Evolutionary conservation across 371 early-diverging fungal genomes (phyloP).

Genomic region (Fennellomyces sp.): DNA sequence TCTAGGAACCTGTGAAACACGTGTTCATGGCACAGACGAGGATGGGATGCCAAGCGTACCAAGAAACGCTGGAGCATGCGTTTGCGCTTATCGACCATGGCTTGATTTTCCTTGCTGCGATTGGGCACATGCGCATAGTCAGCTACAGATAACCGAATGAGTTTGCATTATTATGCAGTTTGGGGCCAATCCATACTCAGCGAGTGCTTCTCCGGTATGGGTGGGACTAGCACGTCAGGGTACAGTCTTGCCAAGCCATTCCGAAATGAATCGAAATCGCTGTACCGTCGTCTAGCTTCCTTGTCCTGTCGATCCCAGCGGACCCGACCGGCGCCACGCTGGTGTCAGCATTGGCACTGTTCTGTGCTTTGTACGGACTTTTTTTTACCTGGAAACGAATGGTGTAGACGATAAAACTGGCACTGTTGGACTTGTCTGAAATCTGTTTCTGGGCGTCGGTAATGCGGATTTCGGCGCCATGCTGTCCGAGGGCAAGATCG

Average conservation of each 20-base stretch:
- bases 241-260: slow-evolving; percentile 72
- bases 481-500: slow-evolving; percentile 4
- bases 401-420: slow-evolving; percentile 22
- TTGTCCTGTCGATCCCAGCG: slow-evolving; percentile 44
- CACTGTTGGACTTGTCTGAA: slow-evolving; percentile 3
- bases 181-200: slow-evolving; percentile 51
- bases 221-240: slow-evolving; percentile 87
- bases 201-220: slow-evolving; percentile 95
- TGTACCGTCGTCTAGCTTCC: slow-evolving; percentile 82
- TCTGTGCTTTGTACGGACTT: not conserved
- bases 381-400: slow-evolving; percentile 20
- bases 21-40: slow-evolving; percentile 82
- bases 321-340: not conserved
- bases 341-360: not conserved
- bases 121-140: slow-evolving; percentile 80
- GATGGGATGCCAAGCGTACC: slow-evolving; percentile 81
- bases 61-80: slow-evolving; percentile 90
- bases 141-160: slow-evolving; percentile 43
- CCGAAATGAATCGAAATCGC: slow-evolving; percentile 92
- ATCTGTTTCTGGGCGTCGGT: slow-evolving; percentile 4
- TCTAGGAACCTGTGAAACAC: slow-evolving; percentile 90
- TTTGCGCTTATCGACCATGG: slow-evolving; percentile 86
- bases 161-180: slow-evolving; percentile 4
- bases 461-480: slow-evolving; percentile 3
- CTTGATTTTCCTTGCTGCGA: slow-evolving; percentile 82